Base-by-base conservation (phyloP, 164 flowering plant species). In the Nelumbo lutea region DNA sequence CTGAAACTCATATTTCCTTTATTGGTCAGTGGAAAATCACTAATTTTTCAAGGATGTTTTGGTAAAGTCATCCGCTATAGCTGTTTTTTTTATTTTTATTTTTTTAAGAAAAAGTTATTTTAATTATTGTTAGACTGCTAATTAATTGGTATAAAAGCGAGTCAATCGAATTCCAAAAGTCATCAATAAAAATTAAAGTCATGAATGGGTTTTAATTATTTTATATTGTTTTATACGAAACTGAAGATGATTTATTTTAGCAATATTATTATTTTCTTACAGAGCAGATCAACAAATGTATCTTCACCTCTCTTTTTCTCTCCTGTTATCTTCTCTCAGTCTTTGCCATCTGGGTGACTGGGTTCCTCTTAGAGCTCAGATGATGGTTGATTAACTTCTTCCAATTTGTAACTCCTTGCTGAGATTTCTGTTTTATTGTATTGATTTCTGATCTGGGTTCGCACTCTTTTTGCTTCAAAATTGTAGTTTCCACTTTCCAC, bases 261-360 rank as follows among this genome's bases (percentile, higher is more conserved):
- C 13, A 56, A 13, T 56, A 46, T 7, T 46, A 46, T 4, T 42
- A 55, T 65, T 65, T 55, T 43, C 38, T 3, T 14, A 45, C 55
- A 47, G 15, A 48, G 42, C 71, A 65, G 48, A 59, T 60, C 66
- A 61, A 48, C 59, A 69, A 69, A 53, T 69, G 48, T 46, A 50
- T 58, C 45, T 55, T 47, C 68, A 42, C 58, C 56, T 60, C 62
- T 46, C 50, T 71, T 43, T 60, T 10, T 59, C 52, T 72, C 52
- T 45, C 9, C 57, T 39, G 62, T 64, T 64, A 56, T 55, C 11
- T 41, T 59, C 47, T 59, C 45, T 60, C 59, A 56, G 51, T 61
- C 72, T 68, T 70, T 58, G 59, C 68, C 48, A 56, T 64, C 53
- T 65, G 65, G 67, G 67, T 70, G 62, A 61, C 53, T 65, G 65